phyloP scores from a whole-genome alignment of 805 yeast genomes.

The Yueomyces sp. region DNA sequence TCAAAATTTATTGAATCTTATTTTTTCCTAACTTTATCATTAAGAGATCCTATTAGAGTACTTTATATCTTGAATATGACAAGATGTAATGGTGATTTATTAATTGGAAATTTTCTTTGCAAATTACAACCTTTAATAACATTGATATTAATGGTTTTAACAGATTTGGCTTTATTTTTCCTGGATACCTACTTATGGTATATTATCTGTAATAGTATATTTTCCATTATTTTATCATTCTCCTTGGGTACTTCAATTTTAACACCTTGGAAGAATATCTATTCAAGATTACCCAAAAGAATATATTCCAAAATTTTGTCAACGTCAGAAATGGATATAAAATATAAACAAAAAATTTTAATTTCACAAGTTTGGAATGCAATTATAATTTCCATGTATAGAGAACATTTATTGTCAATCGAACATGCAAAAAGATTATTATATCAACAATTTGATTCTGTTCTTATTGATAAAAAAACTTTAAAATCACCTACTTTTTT shows the following conservation, averaged over 20 bases:
- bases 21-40: conserved; percentile 58
- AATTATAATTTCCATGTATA: conserved; percentile 66
- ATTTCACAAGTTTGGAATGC: conserved; percentile 76
- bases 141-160: conserved; percentile 36
- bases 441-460: conserved; percentile 35
- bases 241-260: conserved; percentile 70
- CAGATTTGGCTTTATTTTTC: conserved; percentile 59
- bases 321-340: conserved; percentile 33
- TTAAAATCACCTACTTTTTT: conserved; percentile 67
- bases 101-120: conserved; percentile 43
- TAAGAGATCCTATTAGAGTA: conserved; percentile 63
- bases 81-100: conserved; percentile 48
- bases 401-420: conserved; percentile 63
- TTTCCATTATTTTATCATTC: conserved; percentile 58
- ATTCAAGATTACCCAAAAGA: conserved; percentile 62
- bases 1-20: conserved; percentile 69
- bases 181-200: conserved; percentile 81
- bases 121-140: conserved; percentile 42
- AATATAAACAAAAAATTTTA: conserved; percentile 37
- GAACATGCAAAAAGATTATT: conserved; percentile 59
- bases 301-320: conserved; percentile 57
- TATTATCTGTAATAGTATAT: conserved; percentile 62
- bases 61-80: conserved; percentile 40
- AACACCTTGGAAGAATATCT: conserved; percentile 82
- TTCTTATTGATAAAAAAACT: conserved; percentile 26